Evolutionary conservation across 2,329 filamentous ascomycete genomes (phyloP).

Genomic region (Saccharata proteae): DNA sequence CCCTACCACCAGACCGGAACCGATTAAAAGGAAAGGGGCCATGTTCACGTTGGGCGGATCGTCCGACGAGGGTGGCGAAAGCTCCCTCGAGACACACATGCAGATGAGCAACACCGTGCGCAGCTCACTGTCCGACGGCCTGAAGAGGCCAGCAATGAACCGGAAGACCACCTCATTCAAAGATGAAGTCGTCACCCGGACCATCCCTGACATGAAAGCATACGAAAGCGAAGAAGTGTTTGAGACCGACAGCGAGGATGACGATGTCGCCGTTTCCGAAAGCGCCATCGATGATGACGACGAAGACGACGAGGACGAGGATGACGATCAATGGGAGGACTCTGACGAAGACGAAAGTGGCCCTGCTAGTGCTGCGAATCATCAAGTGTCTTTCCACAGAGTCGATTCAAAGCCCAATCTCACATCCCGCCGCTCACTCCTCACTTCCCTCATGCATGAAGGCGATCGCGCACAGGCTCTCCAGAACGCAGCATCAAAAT

Average conservation of each 20-base stretch:
- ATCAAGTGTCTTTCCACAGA: slow-evolving; percentile 72
- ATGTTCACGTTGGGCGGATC: slow-evolving; percentile 68
- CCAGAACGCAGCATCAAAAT: slow-evolving; percentile 50
- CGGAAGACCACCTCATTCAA: slow-evolving; percentile 79
- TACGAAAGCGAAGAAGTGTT: slow-evolving; percentile 47
- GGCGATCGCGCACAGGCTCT: slow-evolving; percentile 59
- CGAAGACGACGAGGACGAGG: slow-evolving; percentile 27
- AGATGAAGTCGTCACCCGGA: slow-evolving; percentile 58
- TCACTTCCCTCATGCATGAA: slow-evolving; percentile 81
- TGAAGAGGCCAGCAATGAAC: slow-evolving; percentile 33
- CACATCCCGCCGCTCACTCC: slow-evolving; percentile 72
- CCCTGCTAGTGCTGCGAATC: slow-evolving; percentile 63
- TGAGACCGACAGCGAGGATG: slow-evolving; percentile 45
- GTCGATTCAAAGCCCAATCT: slow-evolving; percentile 82
- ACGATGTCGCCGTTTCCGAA: slow-evolving; percentile 33
- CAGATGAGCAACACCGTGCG: slow-evolving; percentile 42
- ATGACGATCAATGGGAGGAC: slow-evolving; percentile 42
- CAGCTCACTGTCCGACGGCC: slow-evolving; percentile 42
- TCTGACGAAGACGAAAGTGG: slow-evolving; percentile 65
- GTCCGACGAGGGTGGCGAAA: slow-evolving; percentile 74
- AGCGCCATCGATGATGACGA: slow-evolving; percentile 51
- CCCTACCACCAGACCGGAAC: slow-evolving; percentile 15
- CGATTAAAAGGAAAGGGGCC: slow-evolving; percentile 52
- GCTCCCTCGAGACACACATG: slow-evolving; percentile 56
- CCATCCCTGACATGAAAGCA: slow-evolving; percentile 44